Evolutionary conservation across 352 stramenopile genomes (phyloP).

Genomic region (Paralagenidium karlingii): DNA sequence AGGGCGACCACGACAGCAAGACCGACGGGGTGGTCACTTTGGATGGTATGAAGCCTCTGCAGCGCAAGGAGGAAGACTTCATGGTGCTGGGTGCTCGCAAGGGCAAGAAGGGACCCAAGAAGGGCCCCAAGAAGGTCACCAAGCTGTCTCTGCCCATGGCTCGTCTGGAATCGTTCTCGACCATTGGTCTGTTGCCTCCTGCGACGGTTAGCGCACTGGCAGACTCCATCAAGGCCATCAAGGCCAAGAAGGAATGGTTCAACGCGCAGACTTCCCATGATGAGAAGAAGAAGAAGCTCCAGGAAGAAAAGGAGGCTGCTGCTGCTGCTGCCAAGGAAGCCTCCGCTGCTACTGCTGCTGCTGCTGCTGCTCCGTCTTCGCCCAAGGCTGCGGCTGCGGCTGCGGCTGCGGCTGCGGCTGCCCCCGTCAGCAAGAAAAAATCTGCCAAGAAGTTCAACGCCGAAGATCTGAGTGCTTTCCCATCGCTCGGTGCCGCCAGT

Average conservation of each 20-base stretch:
- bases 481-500: conserved; percentile 40
- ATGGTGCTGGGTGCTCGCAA: conserved; percentile 65
- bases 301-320: conserved; percentile 16
- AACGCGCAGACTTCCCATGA: conserved; percentile 39
- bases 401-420: conserved; percentile 13
- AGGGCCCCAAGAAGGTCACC: conserved; percentile 67
- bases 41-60: conserved; percentile 86
- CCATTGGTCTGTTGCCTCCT: conserved; percentile 85
- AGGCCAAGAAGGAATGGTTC: conserved; percentile 92
- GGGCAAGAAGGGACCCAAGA: conserved; percentile 22
- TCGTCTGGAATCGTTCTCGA: conserved; percentile 85
- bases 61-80: conserved; percentile 80
- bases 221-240: conserved; percentile 86
- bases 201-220: conserved; percentile 69
- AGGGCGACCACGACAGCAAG: conserved; percentile 11
- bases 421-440: conserved; percentile 40
- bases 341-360: too few relatives aligned
- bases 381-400: too few relatives aligned
- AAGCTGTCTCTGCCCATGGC: conserved; percentile 71
- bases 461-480: conserved; percentile 64
- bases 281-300: too few relatives aligned
- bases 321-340: too few relatives aligned
- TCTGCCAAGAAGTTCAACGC: conserved; percentile 76
- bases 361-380: too few relatives aligned
- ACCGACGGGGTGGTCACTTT: conserved; percentile 54